Evolutionary conservation across 2,329 filamentous ascomycete species (phyloP), one percentile per base, ranked within the genome.

Genomic region (Celoporthe dispersa): DNA sequence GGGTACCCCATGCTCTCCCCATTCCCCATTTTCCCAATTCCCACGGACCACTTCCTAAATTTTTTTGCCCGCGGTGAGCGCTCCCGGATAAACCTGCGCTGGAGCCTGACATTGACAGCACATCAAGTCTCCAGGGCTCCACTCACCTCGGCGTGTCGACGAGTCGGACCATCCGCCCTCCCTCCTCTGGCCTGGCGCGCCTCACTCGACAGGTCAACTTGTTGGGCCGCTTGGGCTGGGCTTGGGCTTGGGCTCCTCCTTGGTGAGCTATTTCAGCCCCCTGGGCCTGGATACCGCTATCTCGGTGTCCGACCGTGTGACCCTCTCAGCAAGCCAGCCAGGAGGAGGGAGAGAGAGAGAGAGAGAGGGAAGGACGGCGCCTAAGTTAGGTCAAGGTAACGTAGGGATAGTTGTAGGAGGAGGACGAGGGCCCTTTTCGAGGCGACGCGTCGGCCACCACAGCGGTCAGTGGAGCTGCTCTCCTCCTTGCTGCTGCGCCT

Each of bases 261-360:
- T 28, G 60, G 37, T 31, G 37, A 44, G 41, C n/a, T 51, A 60
- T 51, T 61, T 41, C 44, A 44, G 19, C 14, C 37, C 37, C 16
- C 65, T 61, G 55, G 37, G 19, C 16, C 37, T 39, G 44, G 55
- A 48, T 67, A 60, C 37, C 65, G 55, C 65, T 67, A 61, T 51
- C 65, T 61, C 65, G 65, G 65, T 67, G 53, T 67, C 65, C 65
- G 65, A 60, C 65, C 65, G 65, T 60, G 37, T 67, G 62, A 64
- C 62, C 51, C 35, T 44, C 53, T n/a, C 28, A 57, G 2, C 22
- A 12, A 28, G 44, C 22, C 31, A 31, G 35, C 64, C n/a, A 60
- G 28, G 3, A n/a, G n/a, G 14, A 33, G 31, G 11, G 14, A 31
- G 4, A 5, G 11, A 31, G 25, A 12, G 6, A 39, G 7, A 61